A percentile compares a stretch with the other conserved stretches of the same genome.
phyloP scores from a whole-genome alignment of 495 filamentous ascomycete species.

The Tuber umbilicatum region DNA sequence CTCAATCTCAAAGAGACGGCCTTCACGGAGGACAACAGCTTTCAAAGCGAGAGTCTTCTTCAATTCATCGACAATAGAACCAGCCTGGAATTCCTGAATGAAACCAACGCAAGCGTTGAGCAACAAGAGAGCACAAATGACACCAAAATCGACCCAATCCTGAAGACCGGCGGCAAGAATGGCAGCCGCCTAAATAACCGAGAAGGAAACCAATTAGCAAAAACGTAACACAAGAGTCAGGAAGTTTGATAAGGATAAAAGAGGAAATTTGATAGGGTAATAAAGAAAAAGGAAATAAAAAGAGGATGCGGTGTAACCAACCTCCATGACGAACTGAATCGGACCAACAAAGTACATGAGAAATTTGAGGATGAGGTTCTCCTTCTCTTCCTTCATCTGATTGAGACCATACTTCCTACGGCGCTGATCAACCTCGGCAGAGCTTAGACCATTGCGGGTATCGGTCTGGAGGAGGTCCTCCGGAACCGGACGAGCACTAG shows the following conservation, averaged over 20 bases:
- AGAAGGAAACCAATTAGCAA: slow-evolving; percentile 8
- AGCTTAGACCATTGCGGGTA: slow-evolving; percentile 60
- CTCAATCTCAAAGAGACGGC: slow-evolving; percentile 62
- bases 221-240: slow-evolving; percentile 2
- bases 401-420: slow-evolving; percentile 80
- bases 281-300: slow-evolving; percentile 18
- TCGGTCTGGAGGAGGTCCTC: slow-evolving; percentile 67
- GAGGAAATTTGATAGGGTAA: slow-evolving; percentile 7
- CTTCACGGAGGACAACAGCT: slow-evolving; percentile 75
- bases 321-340: slow-evolving; percentile 93
- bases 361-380: slow-evolving; percentile 77
- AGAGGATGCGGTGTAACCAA: slow-evolving; percentile 41
- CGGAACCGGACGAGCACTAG: slow-evolving; percentile 51
- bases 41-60: slow-evolving; percentile 85
- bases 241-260: slow-evolving; percentile 22
- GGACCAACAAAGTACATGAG: slow-evolving; percentile 78
- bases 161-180: slow-evolving; percentile 71
- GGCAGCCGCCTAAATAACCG: slow-evolving; percentile 55
- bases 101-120: slow-evolving; percentile 84
- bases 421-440: slow-evolving; percentile 57
- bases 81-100: slow-evolving; percentile 81
- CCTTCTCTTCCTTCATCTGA: slow-evolving; percentile 82
- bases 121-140: slow-evolving; percentile 64
- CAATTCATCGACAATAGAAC: slow-evolving; percentile 83
- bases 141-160: slow-evolving; percentile 77